phyloP scores from a whole-genome alignment of 164 flowering plant species.

The Piper longum region DNA sequence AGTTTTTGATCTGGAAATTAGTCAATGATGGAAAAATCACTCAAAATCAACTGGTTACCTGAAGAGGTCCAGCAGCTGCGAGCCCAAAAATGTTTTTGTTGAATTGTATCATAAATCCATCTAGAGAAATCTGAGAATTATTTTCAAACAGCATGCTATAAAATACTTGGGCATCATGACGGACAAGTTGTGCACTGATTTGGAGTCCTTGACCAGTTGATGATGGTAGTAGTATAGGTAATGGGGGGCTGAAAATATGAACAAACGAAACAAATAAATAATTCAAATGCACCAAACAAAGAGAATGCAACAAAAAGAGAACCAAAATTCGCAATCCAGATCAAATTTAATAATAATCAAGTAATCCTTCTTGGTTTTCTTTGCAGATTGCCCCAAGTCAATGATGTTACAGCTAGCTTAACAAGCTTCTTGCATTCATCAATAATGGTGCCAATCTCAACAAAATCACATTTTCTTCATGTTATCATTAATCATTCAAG shows the following conservation, averaged over 20 bases:
- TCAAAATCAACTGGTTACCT: conserved; percentile 27
- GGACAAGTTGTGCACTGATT: conserved; percentile 69
- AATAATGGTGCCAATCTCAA: too few relatives aligned
- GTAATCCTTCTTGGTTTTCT: too few relatives aligned
- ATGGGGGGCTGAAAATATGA: conserved; percentile 50
- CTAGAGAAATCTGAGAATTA: conserved; percentile 58
- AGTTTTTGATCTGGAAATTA: background rate
- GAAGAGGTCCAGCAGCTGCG: conserved; percentile 79
- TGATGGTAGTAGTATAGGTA: conserved; percentile 78
- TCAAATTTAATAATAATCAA: too few relatives aligned
- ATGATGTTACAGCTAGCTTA: background rate
- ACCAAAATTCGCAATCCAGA: too few relatives aligned
- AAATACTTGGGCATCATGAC: conserved; percentile 80
- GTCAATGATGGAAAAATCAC: background rate
- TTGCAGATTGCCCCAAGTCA: background rate
- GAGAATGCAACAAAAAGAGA: too few relatives aligned
- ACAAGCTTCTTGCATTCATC: background rate
- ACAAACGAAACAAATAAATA: background rate
- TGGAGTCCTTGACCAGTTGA: conserved; percentile 86
- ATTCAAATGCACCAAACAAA: too few relatives aligned
- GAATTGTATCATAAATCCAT: conserved; percentile 98
- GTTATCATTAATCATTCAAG: too few relatives aligned
- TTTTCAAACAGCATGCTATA: conserved; percentile 86
- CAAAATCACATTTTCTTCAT: too few relatives aligned
- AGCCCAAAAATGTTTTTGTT: conserved; percentile 95